Evolutionary conservation across 1,139 yeast species (phyloP).

Genomic region (Yamadazyma oceani): DNA sequence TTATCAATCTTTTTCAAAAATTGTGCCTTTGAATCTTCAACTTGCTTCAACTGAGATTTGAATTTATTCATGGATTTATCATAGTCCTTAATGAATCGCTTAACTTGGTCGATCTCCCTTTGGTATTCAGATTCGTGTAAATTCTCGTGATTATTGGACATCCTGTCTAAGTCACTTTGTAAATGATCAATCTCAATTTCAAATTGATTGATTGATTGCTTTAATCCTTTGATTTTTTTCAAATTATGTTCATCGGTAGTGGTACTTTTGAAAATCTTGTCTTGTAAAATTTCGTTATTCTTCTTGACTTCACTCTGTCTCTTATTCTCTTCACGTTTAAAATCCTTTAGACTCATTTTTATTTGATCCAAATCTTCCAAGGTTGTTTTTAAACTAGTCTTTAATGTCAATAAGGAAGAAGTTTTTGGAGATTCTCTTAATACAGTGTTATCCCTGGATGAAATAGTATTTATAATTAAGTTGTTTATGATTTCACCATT

Average conservation of each 20-base stretch:
- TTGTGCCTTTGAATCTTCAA: constrained; percentile 24
- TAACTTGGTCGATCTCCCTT: constrained; percentile 27
- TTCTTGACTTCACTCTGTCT: constrained; percentile 50
- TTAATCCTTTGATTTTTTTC: constrained; percentile 42
- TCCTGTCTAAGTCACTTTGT: constrained; percentile 18
- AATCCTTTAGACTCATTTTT: constrained; percentile 52
- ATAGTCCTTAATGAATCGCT: constrained; percentile 23
- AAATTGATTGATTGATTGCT: constrained; percentile 42
- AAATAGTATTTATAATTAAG: constrained; percentile 36
- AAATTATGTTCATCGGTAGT: constrained; percentile 25
- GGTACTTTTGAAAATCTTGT: constrained; percentile 42
- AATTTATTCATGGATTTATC: constrained; percentile 27
- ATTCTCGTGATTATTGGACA: constrained; percentile 10
- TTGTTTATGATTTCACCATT: constrained; percentile 27
- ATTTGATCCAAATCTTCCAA: constrained; percentile 54
- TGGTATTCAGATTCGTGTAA: constrained; percentile 20
- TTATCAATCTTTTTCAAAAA: constrained; percentile 28
- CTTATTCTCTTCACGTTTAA: constrained; percentile 63
- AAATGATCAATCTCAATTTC: constrained; percentile 37
- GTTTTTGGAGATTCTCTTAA: constrained; percentile 19
- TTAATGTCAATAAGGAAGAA: constrained; percentile 59
- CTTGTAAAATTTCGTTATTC: constrained; percentile 58
- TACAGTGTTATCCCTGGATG: constrained; percentile 16
- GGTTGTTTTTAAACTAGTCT: constrained; percentile 62
- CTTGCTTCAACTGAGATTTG: constrained; percentile 23